Evolutionary conservation across 768 basidiomycete genomes (phyloP).

Genomic region (Neoboletus subvelutipes): DNA sequence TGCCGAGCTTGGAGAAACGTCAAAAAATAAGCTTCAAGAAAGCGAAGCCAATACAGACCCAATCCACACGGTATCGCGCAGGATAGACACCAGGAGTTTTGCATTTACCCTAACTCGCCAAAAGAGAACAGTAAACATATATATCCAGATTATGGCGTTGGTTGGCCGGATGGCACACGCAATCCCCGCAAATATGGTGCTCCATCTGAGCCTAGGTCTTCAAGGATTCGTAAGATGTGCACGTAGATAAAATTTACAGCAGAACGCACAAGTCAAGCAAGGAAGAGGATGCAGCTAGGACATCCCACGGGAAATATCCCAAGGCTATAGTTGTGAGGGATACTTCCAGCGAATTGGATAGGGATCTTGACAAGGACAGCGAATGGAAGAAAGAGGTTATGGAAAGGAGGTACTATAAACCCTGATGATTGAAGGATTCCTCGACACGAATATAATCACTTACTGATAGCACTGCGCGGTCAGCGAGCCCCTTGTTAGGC

Average conservation of each 20-base stretch:
- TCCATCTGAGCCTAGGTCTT: conserved; percentile 32
- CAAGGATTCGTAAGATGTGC: conserved; percentile 33
- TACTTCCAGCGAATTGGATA: conserved; percentile 93
- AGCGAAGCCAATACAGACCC: conserved; percentile 42
- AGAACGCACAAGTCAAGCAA: conserved; percentile 21
- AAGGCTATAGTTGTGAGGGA: conserved; percentile 80
- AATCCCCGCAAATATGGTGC: conserved; percentile 64
- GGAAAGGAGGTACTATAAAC: conserved; percentile 68
- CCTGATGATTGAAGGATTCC: not conserved
- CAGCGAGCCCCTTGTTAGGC: conserved; percentile 32
- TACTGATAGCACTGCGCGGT: conserved; percentile 55
- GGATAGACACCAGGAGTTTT: conserved; percentile 31
- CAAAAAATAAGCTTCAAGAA: conserved; percentile 5
- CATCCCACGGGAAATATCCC: conserved; percentile 72
- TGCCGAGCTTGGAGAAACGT: conserved; percentile 17
- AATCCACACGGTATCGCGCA: conserved; percentile 39
- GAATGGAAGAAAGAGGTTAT: conserved; percentile 86
- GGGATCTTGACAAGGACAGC: conserved; percentile 77
- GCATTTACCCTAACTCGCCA: conserved; percentile 48
- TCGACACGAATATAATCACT: conserved; percentile 30
- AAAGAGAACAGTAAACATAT: conserved; percentile 57
- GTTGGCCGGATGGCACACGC: conserved; percentile 88
- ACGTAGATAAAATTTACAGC: not conserved
- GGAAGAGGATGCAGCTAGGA: conserved; percentile 30
- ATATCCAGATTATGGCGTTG: conserved; percentile 83